phyloP scores from a whole-genome alignment of 2,329 filamentous ascomycete genomes.

The Blastomyces silverae region DNA sequence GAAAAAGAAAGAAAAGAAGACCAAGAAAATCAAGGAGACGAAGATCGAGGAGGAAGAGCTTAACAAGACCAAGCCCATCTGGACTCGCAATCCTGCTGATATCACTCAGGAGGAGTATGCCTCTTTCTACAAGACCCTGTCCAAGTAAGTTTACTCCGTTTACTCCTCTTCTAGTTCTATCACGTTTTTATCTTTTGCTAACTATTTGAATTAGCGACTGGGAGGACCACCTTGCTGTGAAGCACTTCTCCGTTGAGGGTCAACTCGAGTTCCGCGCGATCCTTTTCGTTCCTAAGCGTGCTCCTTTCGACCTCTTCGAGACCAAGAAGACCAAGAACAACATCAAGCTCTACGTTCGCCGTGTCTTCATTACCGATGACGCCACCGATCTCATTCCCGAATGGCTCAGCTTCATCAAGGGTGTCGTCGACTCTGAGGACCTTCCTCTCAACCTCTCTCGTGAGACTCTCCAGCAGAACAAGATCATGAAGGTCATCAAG shows the following conservation, averaged over 20 bases:
- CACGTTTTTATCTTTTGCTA: slow-evolving; percentile 16
- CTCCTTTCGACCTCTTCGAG: slow-evolving; percentile 99
- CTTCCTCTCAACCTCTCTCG: slow-evolving; percentile 98
- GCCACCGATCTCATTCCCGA: slow-evolving; percentile 98
- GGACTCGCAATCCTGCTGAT: slow-evolving; percentile 95
- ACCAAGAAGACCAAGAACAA: slow-evolving; percentile 99
- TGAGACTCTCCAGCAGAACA: slow-evolving; percentile 99
- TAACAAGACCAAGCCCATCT: slow-evolving; percentile 99
- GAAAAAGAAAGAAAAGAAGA: slow-evolving; percentile 90
- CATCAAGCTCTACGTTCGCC: slow-evolving; percentile 99
- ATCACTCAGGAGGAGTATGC: slow-evolving; percentile 96
- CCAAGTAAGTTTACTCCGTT: slow-evolving; percentile 51
- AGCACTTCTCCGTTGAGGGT: slow-evolving; percentile 99
- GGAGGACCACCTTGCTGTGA: slow-evolving; percentile 98
- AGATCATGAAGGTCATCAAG: slow-evolving; percentile 99
- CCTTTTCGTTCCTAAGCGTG: slow-evolving; percentile 98
- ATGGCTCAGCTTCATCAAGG: slow-evolving; percentile 99
- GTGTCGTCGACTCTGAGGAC: slow-evolving; percentile 99
- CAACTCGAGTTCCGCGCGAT: slow-evolving; percentile 99
- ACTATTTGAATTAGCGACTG: slow-evolving; percentile 56
- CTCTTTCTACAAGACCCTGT: slow-evolving; percentile 99
- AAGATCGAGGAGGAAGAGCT: slow-evolving; percentile 99
- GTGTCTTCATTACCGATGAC: slow-evolving; percentile 99
- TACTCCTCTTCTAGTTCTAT: background rate
- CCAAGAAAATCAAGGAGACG: slow-evolving; percentile 99